Conservation (phyloP, 768 basidiomycete species). For the Leucocoprinus birnbaumii region DNA sequence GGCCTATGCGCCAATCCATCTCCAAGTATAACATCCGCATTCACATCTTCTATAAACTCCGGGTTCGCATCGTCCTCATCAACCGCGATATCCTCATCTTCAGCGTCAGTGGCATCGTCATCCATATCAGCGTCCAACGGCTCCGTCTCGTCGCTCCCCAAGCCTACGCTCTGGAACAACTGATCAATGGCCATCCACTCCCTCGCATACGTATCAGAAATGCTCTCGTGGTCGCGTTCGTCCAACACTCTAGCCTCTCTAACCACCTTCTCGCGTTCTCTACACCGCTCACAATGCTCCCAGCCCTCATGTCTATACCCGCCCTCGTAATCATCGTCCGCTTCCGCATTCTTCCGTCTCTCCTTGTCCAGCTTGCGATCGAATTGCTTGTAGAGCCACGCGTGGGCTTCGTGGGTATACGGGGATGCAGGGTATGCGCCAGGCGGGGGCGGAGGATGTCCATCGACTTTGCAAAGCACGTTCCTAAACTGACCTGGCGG, state of each 20-base stretch:
- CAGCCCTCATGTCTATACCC: slow-evolving; percentile 7
- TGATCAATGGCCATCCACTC: slow-evolving; percentile 16
- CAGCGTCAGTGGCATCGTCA: slow-evolving; percentile 17
- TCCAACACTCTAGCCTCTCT: slow-evolving; percentile 12
- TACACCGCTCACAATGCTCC: slow-evolving; percentile 12
- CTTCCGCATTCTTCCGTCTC: background rate
- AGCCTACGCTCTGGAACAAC: slow-evolving; percentile 12
- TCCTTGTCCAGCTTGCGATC: slow-evolving; percentile 24
- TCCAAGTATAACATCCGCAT: slow-evolving; percentile 9
- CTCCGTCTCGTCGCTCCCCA: slow-evolving; percentile 11
- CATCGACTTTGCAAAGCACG: background rate
- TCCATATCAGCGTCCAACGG: background rate
- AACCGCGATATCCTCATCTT: slow-evolving; percentile 20
- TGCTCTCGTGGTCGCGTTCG: background rate
- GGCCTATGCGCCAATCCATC: slow-evolving; percentile 7
- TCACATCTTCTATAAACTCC: slow-evolving; percentile 17
- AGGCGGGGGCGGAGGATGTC: background rate
- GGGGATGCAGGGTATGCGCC: slow-evolving; percentile 4
- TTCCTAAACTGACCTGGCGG: background rate
- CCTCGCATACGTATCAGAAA: slow-evolving; percentile 10
- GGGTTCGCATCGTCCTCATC: slow-evolving; percentile 27
- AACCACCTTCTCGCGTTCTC: slow-evolving; percentile 18
- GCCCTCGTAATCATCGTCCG: slow-evolving; percentile 3
- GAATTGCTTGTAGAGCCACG: slow-evolving; percentile 39
- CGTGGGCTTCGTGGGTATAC: slow-evolving; percentile 12